Base-by-base conservation (phyloP, 257 asterid species). In the Penstemon newberryi region DNA sequence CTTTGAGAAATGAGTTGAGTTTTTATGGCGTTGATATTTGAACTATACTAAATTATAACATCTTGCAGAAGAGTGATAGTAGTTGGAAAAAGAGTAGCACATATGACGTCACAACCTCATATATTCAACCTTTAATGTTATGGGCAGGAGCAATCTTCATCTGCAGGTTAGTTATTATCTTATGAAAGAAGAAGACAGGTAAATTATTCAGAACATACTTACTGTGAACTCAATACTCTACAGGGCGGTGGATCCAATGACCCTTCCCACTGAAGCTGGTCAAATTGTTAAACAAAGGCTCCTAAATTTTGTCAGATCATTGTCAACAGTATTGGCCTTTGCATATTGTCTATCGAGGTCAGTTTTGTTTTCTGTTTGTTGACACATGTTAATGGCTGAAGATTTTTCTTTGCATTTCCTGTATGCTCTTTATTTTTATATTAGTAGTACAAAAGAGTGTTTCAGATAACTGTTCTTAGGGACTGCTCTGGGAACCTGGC, bases 311-410 rank as follows among this genome's bases (percentile, higher is more conserved):
- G 85, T 90, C 71, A 86, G 87, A 73, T 90, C 99, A 65, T 80
- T 93, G 81, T 91, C 99, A 18, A 86, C 99, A 1, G 99, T 93
- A 73, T 69, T 93, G 67, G 89, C 97, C 62, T 89, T 79, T 76
- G 99, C 99, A 36, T 91, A 85, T 80, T 88, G 96, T 81, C 75
- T 93, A 61, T 87, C 99, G 61, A 85, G 98, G 97, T 87, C 74
- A 70, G 83, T 73, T 25, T 38, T 37, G 11, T 70, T 55, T 63
- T 70, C 73, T 58, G 36, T 73, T 59, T 33, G 62, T 77, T 56
- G 6, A 55, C 57, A 58, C 39, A 56, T 12, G 18, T 44, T 51
- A 41, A 8, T 43, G 65, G 19, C 39, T 61, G 13, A n/a, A 50
- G 18, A 15, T 50, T 61, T 42, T 47, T n/a, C 57, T 25, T 50